Percentiles rank a stretch among this genome's conserved stretches.
phyloP scores from a whole-genome alignment of 495 filamentous ascomycete species.

The Chaetomidium leptoderma region DNA sequence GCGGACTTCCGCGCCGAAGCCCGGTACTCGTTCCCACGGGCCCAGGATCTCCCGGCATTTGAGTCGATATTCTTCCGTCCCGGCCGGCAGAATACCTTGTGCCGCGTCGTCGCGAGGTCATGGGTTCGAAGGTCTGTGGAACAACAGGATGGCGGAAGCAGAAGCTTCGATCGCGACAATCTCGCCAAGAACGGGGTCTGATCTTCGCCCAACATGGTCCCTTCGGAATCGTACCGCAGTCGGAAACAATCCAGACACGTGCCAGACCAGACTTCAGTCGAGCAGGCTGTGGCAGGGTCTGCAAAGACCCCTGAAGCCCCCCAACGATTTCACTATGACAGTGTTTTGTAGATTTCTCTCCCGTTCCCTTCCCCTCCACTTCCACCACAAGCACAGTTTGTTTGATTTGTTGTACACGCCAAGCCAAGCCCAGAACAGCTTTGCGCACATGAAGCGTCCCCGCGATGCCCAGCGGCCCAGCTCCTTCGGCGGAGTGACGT shows the following conservation, averaged over 20 bases:
- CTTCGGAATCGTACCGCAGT: background rate
- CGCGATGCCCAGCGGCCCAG: background rate
- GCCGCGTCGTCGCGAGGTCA: background rate
- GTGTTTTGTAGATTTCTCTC: too few relatives aligned
- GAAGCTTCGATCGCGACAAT: background rate
- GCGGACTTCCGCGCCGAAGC: background rate
- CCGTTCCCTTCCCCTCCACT: too few relatives aligned
- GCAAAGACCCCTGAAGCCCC: too few relatives aligned
- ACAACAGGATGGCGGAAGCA: background rate
- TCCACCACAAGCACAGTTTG: too few relatives aligned
- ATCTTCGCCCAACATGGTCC: background rate
- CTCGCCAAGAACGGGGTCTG: constrained; percentile 5
- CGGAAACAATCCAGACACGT: too few relatives aligned
- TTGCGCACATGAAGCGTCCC: too few relatives aligned
- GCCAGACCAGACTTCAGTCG: too few relatives aligned
- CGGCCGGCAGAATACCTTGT: background rate
- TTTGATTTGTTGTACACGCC: too few relatives aligned
- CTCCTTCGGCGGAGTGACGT: background rate
- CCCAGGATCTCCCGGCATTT: background rate
- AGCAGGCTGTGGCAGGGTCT: too few relatives aligned
- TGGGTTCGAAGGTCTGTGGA: background rate
- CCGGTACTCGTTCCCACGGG: background rate
- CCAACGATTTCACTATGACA: too few relatives aligned
- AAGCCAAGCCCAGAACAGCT: too few relatives aligned
- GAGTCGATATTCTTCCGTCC: background rate